Base-by-base conservation (phyloP, 345 rosid genomes). In the Odontarrhena argentea region DNA sequence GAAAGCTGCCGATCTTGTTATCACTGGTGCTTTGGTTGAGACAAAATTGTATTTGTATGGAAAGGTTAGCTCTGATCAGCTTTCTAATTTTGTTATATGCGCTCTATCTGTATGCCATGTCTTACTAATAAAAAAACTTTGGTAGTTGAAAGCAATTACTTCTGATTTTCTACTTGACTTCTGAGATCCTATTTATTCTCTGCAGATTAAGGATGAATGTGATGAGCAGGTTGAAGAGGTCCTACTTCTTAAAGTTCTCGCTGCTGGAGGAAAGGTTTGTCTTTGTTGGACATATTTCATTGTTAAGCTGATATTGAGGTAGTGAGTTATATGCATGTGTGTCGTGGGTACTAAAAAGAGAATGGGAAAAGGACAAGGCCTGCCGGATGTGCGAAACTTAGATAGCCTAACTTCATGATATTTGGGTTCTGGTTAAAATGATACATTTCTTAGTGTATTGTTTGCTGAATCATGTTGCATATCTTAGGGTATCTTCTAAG, bases 201-300 rank as follows among this genome's bases (percentile, higher is more conserved):
- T 54, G 74, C 82, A 89, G 98, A 77, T 68, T 71, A 84, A 76
- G 32, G 86, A 78, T 55, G 75, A 62, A 38, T 65, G 69, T 55
- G 83, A 75, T 15, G 73, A 77, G 68, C 63, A 77, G 79, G 67
- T 24, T 65, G 93, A 85, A 74, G 98, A 92, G 83, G 77, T 58
- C 48, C 73, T 86, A 45, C 82, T 92, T 80, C 78, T 89, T 54
- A 86, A 92, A 78, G 83, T 89, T 78, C 88, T 82, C 80, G 96
- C 96, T 70, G 75, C 83, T 45, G 97, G 98, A 47, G 98, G 89
- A 82, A 89, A 92, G 98, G 98, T 92, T 77, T 65, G 95, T 78
- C 37, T 60, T 49, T 41, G 53, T 62, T 64, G 30, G 55, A 57
- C 40, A 37, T 58, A 24, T 40, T 41, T 34, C 40, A 47, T 48